Base-by-base conservation (phyloP, 163 green algal genomes). In the Chlorella variabilis region DNA sequence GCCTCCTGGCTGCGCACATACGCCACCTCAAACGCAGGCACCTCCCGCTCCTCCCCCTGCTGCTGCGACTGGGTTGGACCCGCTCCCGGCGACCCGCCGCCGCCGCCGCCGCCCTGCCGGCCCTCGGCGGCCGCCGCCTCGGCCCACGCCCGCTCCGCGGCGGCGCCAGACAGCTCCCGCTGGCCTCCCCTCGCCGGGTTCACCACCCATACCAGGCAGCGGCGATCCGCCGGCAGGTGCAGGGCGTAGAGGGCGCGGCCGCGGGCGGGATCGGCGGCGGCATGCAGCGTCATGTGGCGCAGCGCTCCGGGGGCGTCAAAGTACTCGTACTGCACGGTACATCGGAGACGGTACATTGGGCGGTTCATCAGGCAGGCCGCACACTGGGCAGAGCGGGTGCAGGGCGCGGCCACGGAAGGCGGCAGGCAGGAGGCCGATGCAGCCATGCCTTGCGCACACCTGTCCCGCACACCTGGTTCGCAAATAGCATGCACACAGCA, bases 231-330 rank as follows among this genome's bases (percentile, higher is more conserved):
- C 4, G 91, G 88, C n/a, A 94, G 58, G 39, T 92, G 83, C 67
- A 96, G 74, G 17, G 74, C 85, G 65, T 87, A 92, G 33, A 96
- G 69, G n/a, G 71, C 87, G 2, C 89, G 84, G 9, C 87, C 87
- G 1, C 84, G 78, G 20, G 65, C 82, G 7, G 33, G 34, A 51
- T 91, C 91, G 6, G 65, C 54, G 17, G 81, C 88, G 6, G 92
- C 83, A 78, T 94, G 95, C 41, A 98, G 87, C 29, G 81, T 75
- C 31, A 96, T 66, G 84, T 96, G 91, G 5, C 87, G 82, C 29
- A 98, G 86, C 48, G n/a, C 25, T 36, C 38, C 73, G 18, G 41
- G 41, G 18, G 33, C 17, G 21, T 84, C 65, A 66, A 81, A 70
- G 41, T 85, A 84, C 29, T 80, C 79, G 34, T 31, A 80, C 79